Base-by-base conservation (phyloP, 495 filamentous ascomycete genomes). In the Talaromyces ruber region DNA sequence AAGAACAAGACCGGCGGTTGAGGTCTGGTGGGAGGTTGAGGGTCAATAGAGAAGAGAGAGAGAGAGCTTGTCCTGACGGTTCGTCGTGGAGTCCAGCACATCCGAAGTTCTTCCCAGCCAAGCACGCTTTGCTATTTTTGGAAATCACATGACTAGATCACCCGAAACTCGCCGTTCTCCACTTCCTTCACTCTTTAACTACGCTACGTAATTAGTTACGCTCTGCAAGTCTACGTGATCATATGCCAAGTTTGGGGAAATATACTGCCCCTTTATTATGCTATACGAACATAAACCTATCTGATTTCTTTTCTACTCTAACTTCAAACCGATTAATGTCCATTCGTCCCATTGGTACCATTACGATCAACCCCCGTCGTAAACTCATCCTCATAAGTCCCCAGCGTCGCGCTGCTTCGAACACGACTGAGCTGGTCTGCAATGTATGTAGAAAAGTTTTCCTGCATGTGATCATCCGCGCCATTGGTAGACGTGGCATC, bases 391-490 rank as follows among this genome's bases (percentile, higher is more conserved):
- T 84, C 82, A 58, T 84, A 84, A 37, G 72, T 74, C 25, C 74
- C 80, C 51, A 78, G 74, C 30, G 75, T 80, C 29, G 72, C 73
- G 16, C 81, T 74, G 61, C 82, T 85, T 26, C 79, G 74, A 18
- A 91, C 84, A 39, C 83, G 77, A 68, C 86, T 76, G 61, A 93
- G 68, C 72, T 92, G 86, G 63, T 87, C 82, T 34, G 77, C 82
- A 37, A 94, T 87, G 67, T 93, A 93, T 29, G 82, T 78, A 51
- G 85, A 81, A 24, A 92, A 74, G 67, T 91, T 86, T 14, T 77
- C 75, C 47, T 93, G 84, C 1, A 84, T 81, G 55, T 80, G 84
- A 22, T 73, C 58, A 77, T 74, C 69, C 72, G 25, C 18, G 5
- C 30, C 60, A 26, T 55, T 51, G 21, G 43, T 30, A 62, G 62